Evolutionary conservation across 2,329 filamentous ascomycete genomes (phyloP).

Genomic region (Sporothrix globosa): DNA sequence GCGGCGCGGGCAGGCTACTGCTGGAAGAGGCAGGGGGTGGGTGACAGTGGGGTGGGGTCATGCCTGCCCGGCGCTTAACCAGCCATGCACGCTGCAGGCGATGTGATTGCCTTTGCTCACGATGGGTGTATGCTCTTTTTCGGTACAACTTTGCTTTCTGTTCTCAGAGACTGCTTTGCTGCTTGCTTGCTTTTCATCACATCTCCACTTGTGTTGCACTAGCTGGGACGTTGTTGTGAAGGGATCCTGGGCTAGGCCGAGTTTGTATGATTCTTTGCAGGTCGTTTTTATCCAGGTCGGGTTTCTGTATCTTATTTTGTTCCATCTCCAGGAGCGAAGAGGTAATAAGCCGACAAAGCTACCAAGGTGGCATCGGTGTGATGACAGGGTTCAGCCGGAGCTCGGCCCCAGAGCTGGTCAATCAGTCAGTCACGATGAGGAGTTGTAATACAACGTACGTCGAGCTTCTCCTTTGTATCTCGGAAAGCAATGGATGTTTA

Average conservation of each 20-base stretch:
- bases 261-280: background rate
- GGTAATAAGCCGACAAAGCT: constrained; percentile 11
- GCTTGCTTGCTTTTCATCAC: background rate
- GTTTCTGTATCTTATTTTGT: background rate
- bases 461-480: no score
- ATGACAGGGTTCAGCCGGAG: background rate
- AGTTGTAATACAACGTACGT: no score
- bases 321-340: background rate
- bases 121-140: background rate
- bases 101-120: constrained; percentile 30
- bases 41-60: constrained; percentile 21
- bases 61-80: constrained; percentile 36
- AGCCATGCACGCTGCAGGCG: constrained; percentile 30
- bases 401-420: background rate
- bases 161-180: background rate
- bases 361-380: constrained; percentile 14
- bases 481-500: no score
- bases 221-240: background rate
- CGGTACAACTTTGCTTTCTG: background rate
- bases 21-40: constrained; percentile 18
- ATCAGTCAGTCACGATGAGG: background rate
- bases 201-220: constrained; percentile 9
- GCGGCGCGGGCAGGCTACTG: constrained; percentile 18
- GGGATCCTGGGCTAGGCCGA: constrained; percentile 13
- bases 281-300: background rate